Percentiles rank a stretch among this genome's conserved stretches.
Conservation (phyloP, 202 grass and related monocot genomes). For the Zoysia matrella region DNA sequence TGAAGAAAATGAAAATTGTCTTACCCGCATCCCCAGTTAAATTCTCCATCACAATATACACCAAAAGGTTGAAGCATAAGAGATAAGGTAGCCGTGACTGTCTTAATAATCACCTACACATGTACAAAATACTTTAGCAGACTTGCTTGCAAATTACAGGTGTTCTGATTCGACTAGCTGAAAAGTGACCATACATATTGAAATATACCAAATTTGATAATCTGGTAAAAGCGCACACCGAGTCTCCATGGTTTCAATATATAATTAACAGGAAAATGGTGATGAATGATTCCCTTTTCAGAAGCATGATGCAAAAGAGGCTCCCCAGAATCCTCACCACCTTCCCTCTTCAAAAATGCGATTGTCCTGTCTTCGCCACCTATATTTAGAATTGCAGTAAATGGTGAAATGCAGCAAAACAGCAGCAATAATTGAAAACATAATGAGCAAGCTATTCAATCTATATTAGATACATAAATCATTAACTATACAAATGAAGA, state of each 20-base stretch:
- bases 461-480: neutral
- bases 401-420: conserved; percentile 12
- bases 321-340: conserved; percentile 52
- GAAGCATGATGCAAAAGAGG: conserved; percentile 60
- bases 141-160: conserved; percentile 12
- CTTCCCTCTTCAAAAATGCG: conserved; percentile 83
- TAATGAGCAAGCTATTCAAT: conserved; percentile 2
- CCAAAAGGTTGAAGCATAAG: conserved; percentile 79
- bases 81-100: conserved; percentile 69
- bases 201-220: conserved; percentile 91
- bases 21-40: conserved; percentile 79
- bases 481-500: neutral
- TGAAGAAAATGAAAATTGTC: conserved; percentile 2
- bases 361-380: conserved; percentile 86
- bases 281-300: conserved; percentile 76
- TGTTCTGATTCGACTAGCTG: conserved; percentile 13
- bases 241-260: conserved; percentile 85
- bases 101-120: conserved; percentile 83
- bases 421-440: conserved; percentile 11
- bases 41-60: conserved; percentile 79
- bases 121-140: conserved; percentile 17
- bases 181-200: conserved; percentile 74
- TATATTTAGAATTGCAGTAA: conserved; percentile 48
- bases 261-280: conserved; percentile 88
- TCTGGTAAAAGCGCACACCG: conserved; percentile 73